phyloP scores from a whole-genome alignment of 305 asterid species.

The Rubia peregrina region DNA sequence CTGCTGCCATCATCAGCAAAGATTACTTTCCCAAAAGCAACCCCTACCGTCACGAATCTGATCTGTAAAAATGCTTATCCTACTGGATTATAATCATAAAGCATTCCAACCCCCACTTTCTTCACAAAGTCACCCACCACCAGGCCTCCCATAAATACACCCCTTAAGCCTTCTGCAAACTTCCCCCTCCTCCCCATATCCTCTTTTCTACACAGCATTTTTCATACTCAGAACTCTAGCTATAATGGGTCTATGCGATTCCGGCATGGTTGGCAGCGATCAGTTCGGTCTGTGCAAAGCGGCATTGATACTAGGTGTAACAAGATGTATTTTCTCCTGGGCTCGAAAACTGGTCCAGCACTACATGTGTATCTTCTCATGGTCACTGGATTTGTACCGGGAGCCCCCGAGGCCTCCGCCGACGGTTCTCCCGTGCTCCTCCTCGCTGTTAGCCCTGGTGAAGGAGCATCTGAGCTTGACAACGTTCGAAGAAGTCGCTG shows the following conservation, averaged over 20 bases:
- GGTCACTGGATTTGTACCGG: constrained; percentile 3
- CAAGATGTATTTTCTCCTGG: constrained; percentile 49
- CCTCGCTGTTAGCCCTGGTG: constrained; percentile 28
- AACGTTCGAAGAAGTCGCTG: constrained; percentile 33
- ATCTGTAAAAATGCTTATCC: constrained; percentile 31
- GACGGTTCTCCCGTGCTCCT: background rate
- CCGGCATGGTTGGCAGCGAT: constrained; percentile 38
- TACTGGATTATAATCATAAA: constrained; percentile 29
- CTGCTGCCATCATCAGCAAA: constrained; percentile 14
- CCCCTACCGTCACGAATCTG: constrained; percentile 17
- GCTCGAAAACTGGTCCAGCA: constrained; percentile 34
- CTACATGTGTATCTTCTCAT: constrained; percentile 22
- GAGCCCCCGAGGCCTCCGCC: background rate
- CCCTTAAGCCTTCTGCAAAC: constrained; percentile 16
- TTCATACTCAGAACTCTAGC: background rate
- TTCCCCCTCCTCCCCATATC: constrained; percentile 28
- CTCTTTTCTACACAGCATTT: background rate
- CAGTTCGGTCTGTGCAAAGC: constrained; percentile 49
- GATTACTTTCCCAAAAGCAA: constrained; percentile 12
- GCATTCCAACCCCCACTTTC: constrained; percentile 9
- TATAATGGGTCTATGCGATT: constrained; percentile 18
- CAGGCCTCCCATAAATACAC: constrained; percentile 26
- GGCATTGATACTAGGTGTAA: constrained; percentile 45
- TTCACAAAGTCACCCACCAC: constrained; percentile 24
- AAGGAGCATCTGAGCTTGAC: constrained; percentile 40